Percentiles rank a stretch among this genome's conserved stretches.
These are phyloP conservation scores for Macadamia tetraphylla DNA, from an alignment of 164 flowering plant genomes.

Conservation along the genomic window DNA sequence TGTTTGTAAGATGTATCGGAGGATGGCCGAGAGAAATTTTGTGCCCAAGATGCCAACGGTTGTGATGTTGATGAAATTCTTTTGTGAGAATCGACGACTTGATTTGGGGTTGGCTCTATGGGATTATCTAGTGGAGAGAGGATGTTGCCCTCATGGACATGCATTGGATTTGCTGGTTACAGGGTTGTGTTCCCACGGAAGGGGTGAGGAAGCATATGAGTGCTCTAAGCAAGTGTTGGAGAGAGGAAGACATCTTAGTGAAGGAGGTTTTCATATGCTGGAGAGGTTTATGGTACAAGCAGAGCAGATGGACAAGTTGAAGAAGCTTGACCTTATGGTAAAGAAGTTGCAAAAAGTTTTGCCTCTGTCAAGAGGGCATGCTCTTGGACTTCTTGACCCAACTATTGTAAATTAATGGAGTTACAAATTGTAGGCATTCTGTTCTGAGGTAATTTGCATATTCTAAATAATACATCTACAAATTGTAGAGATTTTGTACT, in stretches of 20 bases:
- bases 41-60: slow-evolving; percentile 71
- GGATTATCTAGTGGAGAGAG: slow-evolving; percentile 55
- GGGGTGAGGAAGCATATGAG: slow-evolving; percentile 47
- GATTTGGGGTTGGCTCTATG: slow-evolving; percentile 65
- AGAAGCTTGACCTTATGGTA: slow-evolving; percentile 35
- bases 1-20: slow-evolving; percentile 39
- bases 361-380: slow-evolving; percentile 36
- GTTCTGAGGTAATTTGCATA: neutral
- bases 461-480: too few relatives aligned
- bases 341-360: slow-evolving; percentile 33
- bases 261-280: slow-evolving; percentile 36
- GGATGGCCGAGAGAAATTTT: slow-evolving; percentile 43
- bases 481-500: too few relatives aligned
- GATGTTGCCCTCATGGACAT: slow-evolving; percentile 76
- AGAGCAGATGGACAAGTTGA: slow-evolving; percentile 36
- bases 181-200: slow-evolving; percentile 52
- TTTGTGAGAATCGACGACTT: slow-evolving; percentile 41
- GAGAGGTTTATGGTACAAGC: slow-evolving; percentile 33
- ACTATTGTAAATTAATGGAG: slow-evolving; percentile 4
- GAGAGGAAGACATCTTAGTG: slow-evolving; percentile 57
- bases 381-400: slow-evolving; percentile 11
- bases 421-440: neutral
- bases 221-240: slow-evolving; percentile 56
- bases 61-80: slow-evolving; percentile 73
- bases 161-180: slow-evolving; percentile 64